Percentiles rank a stretch among this genome's conserved stretches.
phyloP scores from a whole-genome alignment of 257 asterid species.

The Solanum tacnaense region DNA sequence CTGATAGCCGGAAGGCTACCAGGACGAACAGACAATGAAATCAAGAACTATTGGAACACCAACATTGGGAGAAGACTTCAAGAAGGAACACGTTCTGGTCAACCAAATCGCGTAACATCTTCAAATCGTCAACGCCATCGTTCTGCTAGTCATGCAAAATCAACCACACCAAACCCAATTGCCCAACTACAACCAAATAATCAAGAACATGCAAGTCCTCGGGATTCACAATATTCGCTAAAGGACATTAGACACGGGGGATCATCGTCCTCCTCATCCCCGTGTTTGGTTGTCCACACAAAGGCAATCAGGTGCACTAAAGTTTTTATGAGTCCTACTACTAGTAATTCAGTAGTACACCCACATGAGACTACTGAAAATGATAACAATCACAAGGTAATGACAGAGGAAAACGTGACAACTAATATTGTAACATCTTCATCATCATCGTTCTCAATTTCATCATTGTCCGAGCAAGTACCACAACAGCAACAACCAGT shows the following conservation, averaged over 20 bases:
- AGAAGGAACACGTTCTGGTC: not conserved
- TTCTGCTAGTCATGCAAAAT: not conserved
- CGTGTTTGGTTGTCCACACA: not conserved
- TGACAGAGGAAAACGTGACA: not conserved
- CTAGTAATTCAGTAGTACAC: too few species aligned
- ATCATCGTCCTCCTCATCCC: not conserved
- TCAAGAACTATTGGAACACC: slow-evolving; percentile 29
- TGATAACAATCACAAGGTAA: not conserved
- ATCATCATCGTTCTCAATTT: not conserved
- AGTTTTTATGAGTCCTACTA: not conserved
- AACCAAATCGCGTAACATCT: not conserved
- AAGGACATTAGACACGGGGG: not conserved
- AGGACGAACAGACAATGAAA: slow-evolving; percentile 26
- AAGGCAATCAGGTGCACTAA: not conserved
- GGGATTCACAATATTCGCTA: not conserved
- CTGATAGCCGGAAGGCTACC: slow-evolving; percentile 26
- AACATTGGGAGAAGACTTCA: slow-evolving; percentile 15
- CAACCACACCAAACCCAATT: not conserved
- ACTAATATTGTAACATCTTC: not conserved
- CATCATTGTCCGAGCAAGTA: not conserved
- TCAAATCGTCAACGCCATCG: not conserved
- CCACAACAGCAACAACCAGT: not conserved
- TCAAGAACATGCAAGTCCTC: not conserved
- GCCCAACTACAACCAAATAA: not conserved
- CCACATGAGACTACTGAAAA: not conserved